Conservation (phyloP, 1,284 basidiomycete species). For the Ceratobasidium sp. region DNA sequence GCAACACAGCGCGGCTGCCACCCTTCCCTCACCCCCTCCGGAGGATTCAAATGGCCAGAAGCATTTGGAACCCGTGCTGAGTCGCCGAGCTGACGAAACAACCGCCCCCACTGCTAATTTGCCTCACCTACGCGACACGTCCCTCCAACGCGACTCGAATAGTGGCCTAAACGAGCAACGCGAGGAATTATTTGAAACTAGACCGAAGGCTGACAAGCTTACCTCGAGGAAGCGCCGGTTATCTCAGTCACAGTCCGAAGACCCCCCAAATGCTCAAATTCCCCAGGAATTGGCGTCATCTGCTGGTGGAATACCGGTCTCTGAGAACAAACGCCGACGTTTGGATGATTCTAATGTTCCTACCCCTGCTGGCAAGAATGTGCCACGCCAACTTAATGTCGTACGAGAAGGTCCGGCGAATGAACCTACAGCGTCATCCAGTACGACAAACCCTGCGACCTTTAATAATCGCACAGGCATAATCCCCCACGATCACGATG, state of each 20-base stretch:
- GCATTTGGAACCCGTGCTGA: not conserved
- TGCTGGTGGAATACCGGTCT: not conserved
- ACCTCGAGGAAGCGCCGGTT: slow-evolving; percentile 25
- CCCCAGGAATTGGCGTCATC: not conserved
- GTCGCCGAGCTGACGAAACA: not conserved
- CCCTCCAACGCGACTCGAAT: not conserved
- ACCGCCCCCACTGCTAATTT: not conserved
- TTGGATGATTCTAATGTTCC: slow-evolving; percentile 8
- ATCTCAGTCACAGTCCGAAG: slow-evolving; percentile 27
- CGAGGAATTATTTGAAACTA: slow-evolving; percentile 13
- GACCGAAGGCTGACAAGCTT: slow-evolving; percentile 1
- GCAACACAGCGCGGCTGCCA: slow-evolving; percentile 31
- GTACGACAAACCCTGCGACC: not conserved
- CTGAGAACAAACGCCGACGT: slow-evolving; percentile 16
- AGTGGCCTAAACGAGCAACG: slow-evolving; percentile 4
- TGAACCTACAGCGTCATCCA: not conserved
- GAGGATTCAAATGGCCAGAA: slow-evolving; percentile 11
- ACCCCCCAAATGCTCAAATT: not conserved
- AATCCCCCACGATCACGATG: slow-evolving; percentile 34
- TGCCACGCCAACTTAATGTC: not conserved
- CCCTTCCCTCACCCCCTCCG: slow-evolving; percentile 40
- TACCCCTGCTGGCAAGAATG: not conserved
- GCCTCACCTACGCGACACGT: not conserved
- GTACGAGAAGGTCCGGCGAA: not conserved
- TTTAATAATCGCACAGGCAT: slow-evolving; percentile 1